Base-by-base conservation (phyloP, 805 yeast genomes). In the Schizosaccharomyces lindneri region DNA sequence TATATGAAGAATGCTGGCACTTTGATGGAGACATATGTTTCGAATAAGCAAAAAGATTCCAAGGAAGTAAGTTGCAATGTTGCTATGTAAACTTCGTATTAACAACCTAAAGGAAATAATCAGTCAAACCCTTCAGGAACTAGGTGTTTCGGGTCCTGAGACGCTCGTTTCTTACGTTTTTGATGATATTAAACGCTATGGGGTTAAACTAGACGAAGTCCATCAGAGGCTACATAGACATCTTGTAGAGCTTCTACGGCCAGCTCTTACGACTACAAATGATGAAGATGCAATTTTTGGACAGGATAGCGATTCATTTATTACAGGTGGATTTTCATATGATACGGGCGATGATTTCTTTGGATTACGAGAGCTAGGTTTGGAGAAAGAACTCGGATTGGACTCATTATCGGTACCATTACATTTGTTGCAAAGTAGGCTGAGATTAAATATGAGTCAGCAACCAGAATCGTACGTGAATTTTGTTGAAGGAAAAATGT, bases 301-400 rank as follows among this genome's bases (percentile, higher is more conserved):
- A 48, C 98, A 94, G 69, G 86, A 87, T 67, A 84, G 95, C 67
- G 97, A 93, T 65, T 95, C 90, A 71, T 93, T 89, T 69, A 73
- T 90, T 65, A 85, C 93, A 39, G 99, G 99, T 63, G 97, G 89
- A 68, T 93, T 93, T 70, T 84, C 96, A 1, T 84, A 80, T 67
- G 96, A 89, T 64, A 74, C 93, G 48, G 98, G 97, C 5, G 98
- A 90, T 67, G 99, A 93, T 73, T 93, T 89, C 77, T 94, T 94
- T 73, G 99, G 99, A 0, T 94, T 93, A 75, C 85, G 80, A 69
- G 97, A 90, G 65, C 75, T 93, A 59, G 98, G 98, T 0, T 74
- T 93, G 61, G 97, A 90, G 68, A 86, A 84, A 67, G 99, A 93
- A 70, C 84, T 87, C 70, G 89, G 90, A 11, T 74, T 90, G 69